phyloP scores from a whole-genome alignment of 768 basidiomycete species.

The Chalciporus pseudorubinellus region DNA sequence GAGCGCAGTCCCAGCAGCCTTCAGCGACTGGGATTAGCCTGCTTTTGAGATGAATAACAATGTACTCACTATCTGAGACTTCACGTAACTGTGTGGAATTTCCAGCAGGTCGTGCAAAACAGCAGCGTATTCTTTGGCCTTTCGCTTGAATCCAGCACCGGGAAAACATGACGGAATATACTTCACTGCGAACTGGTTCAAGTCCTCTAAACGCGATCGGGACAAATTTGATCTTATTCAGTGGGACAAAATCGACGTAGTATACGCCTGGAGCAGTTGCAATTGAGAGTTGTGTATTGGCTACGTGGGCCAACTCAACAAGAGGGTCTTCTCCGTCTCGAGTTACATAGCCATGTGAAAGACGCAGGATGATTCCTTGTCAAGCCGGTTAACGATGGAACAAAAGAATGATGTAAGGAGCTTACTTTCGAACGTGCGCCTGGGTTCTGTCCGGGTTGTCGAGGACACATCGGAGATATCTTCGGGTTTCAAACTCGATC shows the following conservation, averaged over 20 bases:
- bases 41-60: not conserved
- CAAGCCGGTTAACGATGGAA: not conserved
- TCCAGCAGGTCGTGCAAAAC: too few species aligned
- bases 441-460: conserved; percentile 5
- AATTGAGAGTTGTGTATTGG: conserved; percentile 23
- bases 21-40: not conserved
- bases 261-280: conserved; percentile 2
- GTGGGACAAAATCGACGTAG: too few species aligned
- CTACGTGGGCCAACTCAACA: conserved; percentile 26
- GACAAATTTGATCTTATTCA: conserved; percentile 6
- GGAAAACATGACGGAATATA: too few species aligned
- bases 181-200: conserved; percentile 4
- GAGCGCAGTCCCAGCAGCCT: too few species aligned
- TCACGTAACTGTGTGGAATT: conserved; percentile 9
- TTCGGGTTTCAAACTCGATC: conserved; percentile 18
- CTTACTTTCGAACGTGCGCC: conserved; percentile 15
- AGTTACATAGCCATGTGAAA: too few species aligned
- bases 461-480: conserved; percentile 8
- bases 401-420: too few species aligned
- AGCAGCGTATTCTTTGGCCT: too few species aligned
- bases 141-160: too few species aligned
- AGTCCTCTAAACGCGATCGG: not conserved
- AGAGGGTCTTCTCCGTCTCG: too few species aligned
- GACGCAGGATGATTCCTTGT: conserved; percentile 14
- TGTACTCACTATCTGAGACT: conserved; percentile 16